Conservation (phyloP, 345 rosid genomes). For the Eucalyptus pauciflora region DNA sequence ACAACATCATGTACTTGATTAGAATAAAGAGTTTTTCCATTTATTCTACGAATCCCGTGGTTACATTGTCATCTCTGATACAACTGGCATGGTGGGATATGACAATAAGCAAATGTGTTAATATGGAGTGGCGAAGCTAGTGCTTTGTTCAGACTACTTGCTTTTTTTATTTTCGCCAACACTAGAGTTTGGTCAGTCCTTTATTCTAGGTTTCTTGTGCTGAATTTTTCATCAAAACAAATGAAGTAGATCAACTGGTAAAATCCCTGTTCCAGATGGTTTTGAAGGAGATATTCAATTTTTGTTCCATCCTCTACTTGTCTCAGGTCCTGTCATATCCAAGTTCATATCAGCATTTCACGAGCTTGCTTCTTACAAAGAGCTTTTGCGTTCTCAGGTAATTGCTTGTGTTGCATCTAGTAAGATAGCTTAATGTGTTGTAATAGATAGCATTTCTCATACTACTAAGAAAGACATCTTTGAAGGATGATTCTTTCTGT, state of each 20-base stretch:
- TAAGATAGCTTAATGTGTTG: not conserved
- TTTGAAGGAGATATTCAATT: not conserved
- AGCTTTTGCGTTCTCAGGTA: slow-evolving; percentile 82
- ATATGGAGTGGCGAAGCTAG: not conserved
- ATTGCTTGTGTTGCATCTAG: slow-evolving; percentile 7
- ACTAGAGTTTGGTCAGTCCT: not conserved
- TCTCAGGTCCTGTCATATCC: slow-evolving; percentile 65
- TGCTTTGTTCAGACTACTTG: not conserved
- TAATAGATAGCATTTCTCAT: not conserved
- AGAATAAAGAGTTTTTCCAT: not conserved
- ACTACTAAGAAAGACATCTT: not conserved
- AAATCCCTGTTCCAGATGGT: not conserved
- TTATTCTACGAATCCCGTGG: not conserved
- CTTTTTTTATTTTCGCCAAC: not conserved
- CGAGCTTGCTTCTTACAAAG: slow-evolving; percentile 71
- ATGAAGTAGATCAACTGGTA: not conserved
- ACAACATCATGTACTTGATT: not conserved
- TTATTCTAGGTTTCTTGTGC: not conserved
- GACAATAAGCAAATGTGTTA: not conserved
- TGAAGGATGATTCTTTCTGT: not conserved
- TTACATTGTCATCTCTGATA: not conserved
- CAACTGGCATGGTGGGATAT: not conserved
- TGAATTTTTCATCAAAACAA: not conserved
- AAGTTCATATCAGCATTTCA: slow-evolving; percentile 62
- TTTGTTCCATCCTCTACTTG: slow-evolving; percentile 3